phyloP scores from a whole-genome alignment of 805 yeast species.

The Wickerhamiella musiphila region DNA sequence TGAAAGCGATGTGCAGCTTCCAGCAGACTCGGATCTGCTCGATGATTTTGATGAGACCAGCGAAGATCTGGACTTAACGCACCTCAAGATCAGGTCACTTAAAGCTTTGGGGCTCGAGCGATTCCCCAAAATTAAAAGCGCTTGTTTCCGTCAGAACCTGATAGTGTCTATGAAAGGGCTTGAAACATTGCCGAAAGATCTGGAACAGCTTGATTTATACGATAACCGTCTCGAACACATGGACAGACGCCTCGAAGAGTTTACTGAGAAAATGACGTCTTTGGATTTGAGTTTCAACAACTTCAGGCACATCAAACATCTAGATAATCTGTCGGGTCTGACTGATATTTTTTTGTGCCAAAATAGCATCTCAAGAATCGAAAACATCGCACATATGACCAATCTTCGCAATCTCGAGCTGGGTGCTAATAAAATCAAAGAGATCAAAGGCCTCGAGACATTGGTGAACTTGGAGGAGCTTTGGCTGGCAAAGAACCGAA shows the following conservation, averaged over 20 bases:
- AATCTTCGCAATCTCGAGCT: conserved; percentile 58
- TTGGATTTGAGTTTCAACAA: conserved; percentile 83
- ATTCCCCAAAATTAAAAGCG: conserved; percentile 34
- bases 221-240: conserved; percentile 86
- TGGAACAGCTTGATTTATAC: conserved; percentile 74
- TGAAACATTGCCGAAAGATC: conserved; percentile 36
- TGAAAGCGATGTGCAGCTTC: conserved; percentile 26
- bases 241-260: conserved; percentile 39
- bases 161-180: conserved; percentile 57
- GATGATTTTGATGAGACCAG: conserved; percentile 30
- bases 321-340: conserved; percentile 43
- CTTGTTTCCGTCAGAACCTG: conserved; percentile 73
- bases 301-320: conserved; percentile 67
- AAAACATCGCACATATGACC: conserved; percentile 39
- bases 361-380: conserved; percentile 61
- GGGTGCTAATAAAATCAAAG: conserved; percentile 68
- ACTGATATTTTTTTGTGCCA: conserved; percentile 73
- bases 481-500: conserved; percentile 86
- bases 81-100: conserved; percentile 34
- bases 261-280: conserved; percentile 31
- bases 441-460: conserved; percentile 34
- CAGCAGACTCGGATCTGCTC: conserved; percentile 41
- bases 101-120: conserved; percentile 31
- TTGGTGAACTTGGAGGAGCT: conserved; percentile 48
- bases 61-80: conserved; percentile 39